Evolutionary conservation across 1,284 basidiomycete species (phyloP).

Genomic region (Neonothopanus nambi): DNA sequence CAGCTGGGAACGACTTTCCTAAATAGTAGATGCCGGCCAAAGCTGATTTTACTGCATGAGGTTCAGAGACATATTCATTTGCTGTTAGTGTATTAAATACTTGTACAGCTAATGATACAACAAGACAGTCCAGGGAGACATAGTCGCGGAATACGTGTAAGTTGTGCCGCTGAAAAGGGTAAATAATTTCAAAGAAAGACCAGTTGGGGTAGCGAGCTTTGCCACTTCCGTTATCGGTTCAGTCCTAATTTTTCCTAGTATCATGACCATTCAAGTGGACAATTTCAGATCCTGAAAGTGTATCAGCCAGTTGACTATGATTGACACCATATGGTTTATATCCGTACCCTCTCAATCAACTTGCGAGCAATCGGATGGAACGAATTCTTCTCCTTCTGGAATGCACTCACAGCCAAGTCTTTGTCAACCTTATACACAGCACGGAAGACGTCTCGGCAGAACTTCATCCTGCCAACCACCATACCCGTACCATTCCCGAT

Average conservation of each 20-base stretch:
- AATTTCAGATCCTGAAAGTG: conserved; percentile 3
- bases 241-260: too few species aligned
- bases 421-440: conserved; percentile 58
- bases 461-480: conserved; percentile 81
- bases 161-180: conserved; percentile 53
- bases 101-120: too few species aligned
- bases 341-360: conserved; percentile 71
- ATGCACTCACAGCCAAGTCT: conserved; percentile 62
- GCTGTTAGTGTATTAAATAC: too few species aligned
- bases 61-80: too few species aligned
- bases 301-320: background rate
- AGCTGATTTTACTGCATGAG: too few species aligned
- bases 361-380: conserved; percentile 81
- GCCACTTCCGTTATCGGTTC: too few species aligned
- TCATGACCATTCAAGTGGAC: background rate
- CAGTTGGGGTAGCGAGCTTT: conserved; percentile 61
- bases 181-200: conserved; percentile 83
- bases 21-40: too few species aligned
- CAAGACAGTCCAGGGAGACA: conserved; percentile 68
- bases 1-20: too few species aligned
- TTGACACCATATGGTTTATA: too few species aligned
- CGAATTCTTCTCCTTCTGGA: conserved; percentile 47
- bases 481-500: conserved; percentile 60
- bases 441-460: conserved; percentile 70
- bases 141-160: too few species aligned